Base-by-base conservation (phyloP, 176 grass and related monocot species). In the Raddia distichophylla region DNA sequence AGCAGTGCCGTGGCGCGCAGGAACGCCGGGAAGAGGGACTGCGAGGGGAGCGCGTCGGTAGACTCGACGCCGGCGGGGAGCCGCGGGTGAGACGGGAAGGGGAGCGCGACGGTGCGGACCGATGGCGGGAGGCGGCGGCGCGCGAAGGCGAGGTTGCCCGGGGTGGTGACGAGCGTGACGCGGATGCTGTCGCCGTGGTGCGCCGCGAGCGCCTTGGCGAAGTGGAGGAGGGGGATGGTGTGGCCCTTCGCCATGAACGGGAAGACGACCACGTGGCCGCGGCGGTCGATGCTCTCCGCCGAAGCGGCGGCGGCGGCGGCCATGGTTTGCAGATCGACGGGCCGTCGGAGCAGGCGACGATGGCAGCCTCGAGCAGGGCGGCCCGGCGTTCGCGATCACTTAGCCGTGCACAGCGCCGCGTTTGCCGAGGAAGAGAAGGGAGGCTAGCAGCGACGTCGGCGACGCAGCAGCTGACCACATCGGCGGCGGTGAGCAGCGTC, bases 141-240 rank as follows among this genome's bases (percentile, higher is more conserved):
- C 80, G 57, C 19, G 75, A 83, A 87, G n/a, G 80, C 22, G 15
- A 69, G 12, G 19, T 84, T 87, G 10, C 20, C 52, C 42, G 84
- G 74, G 11, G 89, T 84, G 84, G 84, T 87, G 84, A 91, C 7
- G 7, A 87, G 51, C 14, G 40, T 75, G 74, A 91, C 73, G 42
- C 54, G 66, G 22, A 91, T 74, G 69, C 67, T 15, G n/a, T 1
- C 18, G 2, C 35, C 52, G 75, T 86, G 67, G 77, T 59, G 75
- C 18, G 12, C 35, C 66, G 64, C 64, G 44, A 84, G 82, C 2
- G 64, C 73, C 64, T 67, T 60, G 51, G 64, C 73, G 54, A 84
- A 84, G 73, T 84, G 82, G 18, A 84, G 73, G 1, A 77, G 73
- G 17, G 82, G 82, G 54, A 77, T 69, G 40, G 67, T 77, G 73